These are phyloP conservation scores for Rhodomyrtus psidioides DNA, from an alignment of 441 rosid genomes.

Conservation along the genomic window DNA sequence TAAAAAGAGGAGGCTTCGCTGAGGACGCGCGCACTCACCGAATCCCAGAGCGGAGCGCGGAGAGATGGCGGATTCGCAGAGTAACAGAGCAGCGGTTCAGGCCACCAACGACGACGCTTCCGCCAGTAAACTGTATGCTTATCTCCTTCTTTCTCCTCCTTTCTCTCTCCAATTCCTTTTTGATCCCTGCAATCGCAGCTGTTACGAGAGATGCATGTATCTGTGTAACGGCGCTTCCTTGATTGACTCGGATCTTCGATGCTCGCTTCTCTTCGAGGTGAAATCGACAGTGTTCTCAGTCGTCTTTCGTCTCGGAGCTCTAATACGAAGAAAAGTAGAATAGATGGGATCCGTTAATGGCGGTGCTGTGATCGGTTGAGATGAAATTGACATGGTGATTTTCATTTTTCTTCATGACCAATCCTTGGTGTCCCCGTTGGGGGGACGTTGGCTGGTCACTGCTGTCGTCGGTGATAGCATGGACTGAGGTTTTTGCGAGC, in stretches of 20 bases:
- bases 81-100: constrained; percentile 82
- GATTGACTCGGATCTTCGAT: neutral
- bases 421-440: neutral
- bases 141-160: neutral
- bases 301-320: neutral
- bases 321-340: neutral
- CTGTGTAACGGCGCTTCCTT: neutral
- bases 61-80: constrained; percentile 31
- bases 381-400: neutral
- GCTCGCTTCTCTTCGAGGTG: neutral
- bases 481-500: neutral
- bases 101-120: constrained; percentile 98
- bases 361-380: neutral
- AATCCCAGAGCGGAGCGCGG: neutral
- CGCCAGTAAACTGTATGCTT: constrained; percentile 75
- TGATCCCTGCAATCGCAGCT: neutral
- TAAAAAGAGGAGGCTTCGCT: neutral
- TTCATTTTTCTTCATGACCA: neutral
- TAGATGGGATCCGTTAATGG: neutral
- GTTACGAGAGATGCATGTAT: constrained; percentile 1
- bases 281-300: neutral
- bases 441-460: neutral
- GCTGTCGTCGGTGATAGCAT: neutral
- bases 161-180: neutral
- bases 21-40: neutral